Evolutionary conservation across 129 eudicot species (phyloP).

Genomic region (Pittosporum tobira): DNA sequence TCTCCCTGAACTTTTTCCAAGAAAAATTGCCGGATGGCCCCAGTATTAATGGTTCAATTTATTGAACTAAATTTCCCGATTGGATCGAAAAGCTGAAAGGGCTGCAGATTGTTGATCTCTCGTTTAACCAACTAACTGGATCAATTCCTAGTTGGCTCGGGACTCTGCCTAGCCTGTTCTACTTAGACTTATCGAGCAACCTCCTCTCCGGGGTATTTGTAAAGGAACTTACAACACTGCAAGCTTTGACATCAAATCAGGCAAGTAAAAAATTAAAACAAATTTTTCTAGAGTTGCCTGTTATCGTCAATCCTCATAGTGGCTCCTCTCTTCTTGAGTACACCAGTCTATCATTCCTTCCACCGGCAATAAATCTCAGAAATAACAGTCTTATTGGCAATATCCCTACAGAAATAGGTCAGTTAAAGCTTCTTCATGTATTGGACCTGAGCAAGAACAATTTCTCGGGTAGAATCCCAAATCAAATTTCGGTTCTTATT

Average conservation of each 20-base stretch:
- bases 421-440: constrained; percentile 16
- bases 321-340: constrained; percentile 5
- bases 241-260: constrained; percentile 10
- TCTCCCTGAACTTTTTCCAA: no score
- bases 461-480: constrained; percentile 26
- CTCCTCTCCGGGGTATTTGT: not conserved
- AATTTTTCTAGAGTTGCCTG: constrained; percentile 11
- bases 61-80: no score
- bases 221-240: not conserved
- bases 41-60: no score
- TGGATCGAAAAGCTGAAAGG: no score
- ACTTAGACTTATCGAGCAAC: not conserved
- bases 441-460: constrained; percentile 25
- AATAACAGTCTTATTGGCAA: constrained; percentile 24
- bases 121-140: no score
- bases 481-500: constrained; percentile 20
- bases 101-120: no score
- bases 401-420: constrained; percentile 29
- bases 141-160: not conserved
- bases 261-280: not conserved
- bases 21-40: no score
- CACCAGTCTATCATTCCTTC: constrained; percentile 1
- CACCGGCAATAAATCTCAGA: constrained; percentile 17
- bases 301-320: constrained; percentile 13
- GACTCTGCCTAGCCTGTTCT: not conserved